Evolutionary conservation across 1,284 basidiomycete species (phyloP).

Genomic region (Wallemia ichthyophaga): DNA sequence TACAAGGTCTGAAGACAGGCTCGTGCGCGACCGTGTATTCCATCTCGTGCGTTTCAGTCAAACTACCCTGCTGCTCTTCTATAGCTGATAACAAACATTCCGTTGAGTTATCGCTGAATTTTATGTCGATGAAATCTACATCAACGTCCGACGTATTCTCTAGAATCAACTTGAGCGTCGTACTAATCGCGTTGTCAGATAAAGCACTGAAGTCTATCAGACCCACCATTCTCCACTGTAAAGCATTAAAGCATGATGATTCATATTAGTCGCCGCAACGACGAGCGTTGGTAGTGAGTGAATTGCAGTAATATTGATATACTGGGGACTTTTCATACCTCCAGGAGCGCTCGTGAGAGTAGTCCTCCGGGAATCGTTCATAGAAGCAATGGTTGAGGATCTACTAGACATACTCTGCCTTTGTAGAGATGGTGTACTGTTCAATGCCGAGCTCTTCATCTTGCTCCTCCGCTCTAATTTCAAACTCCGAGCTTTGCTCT

Average conservation of each 20-base stretch:
- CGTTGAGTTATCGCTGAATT: conserved; percentile 66
- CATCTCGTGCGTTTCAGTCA: conserved; percentile 66
- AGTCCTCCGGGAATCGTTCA: conserved; percentile 22
- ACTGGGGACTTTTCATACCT: conserved; percentile 18
- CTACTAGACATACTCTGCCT: conserved; percentile 3
- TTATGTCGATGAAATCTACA: conserved; percentile 53
- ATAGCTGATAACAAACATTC: conserved; percentile 40
- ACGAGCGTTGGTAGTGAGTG: conserved; percentile 63
- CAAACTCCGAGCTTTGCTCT: conserved; percentile 24
- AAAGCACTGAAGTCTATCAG: conserved; percentile 3
- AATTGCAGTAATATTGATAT: conserved; percentile 44
- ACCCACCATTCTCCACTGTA: conserved; percentile 66
- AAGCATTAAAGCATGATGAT: conserved; percentile 68
- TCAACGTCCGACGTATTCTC: conserved; percentile 58
- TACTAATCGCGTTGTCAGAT: background rate
- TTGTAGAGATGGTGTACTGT: conserved; percentile 19
- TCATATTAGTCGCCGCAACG: conserved; percentile 42
- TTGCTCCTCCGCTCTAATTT: conserved; percentile 31
- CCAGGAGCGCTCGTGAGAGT: conserved; percentile 10
- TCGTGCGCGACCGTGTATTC: conserved; percentile 48
- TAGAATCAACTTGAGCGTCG: conserved; percentile 29
- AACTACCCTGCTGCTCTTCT: conserved; percentile 42
- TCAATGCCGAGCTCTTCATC: conserved; percentile 36
- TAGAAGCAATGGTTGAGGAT: conserved; percentile 9
- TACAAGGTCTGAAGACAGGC: conserved; percentile 51